Conservation (phyloP, 2,329 filamentous ascomycete species). For the Pseudogymnoascus sp. region DNA sequence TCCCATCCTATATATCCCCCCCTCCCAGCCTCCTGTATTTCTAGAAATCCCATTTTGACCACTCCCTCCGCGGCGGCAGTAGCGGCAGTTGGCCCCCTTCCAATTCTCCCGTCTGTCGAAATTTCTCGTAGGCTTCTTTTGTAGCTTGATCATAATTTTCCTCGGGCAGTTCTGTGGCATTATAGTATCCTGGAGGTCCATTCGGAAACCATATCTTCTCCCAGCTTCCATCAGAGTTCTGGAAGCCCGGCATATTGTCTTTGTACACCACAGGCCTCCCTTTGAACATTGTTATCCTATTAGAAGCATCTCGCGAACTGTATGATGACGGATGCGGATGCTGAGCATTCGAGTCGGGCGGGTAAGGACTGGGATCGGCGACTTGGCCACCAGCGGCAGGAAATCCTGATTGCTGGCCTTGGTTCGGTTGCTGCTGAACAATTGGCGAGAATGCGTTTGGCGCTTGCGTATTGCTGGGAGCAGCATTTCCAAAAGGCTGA, state of each 20-base stretch:
- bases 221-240: slow-evolving; percentile 45
- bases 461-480: slow-evolving; percentile 20
- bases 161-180: slow-evolving; percentile 52
- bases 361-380: slow-evolving; percentile 7
- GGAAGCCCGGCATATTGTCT: slow-evolving; percentile 39
- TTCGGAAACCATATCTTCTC: slow-evolving; percentile 65
- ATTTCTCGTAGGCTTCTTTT: slow-evolving; percentile 54
- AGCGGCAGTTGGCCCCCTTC: slow-evolving; percentile 64
- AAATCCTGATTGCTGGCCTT: neutral
- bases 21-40: neutral
- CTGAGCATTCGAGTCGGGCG: slow-evolving; percentile 1
- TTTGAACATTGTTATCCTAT: slow-evolving; percentile 51
- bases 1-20: slow-evolving; percentile 5
- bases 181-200: slow-evolving; percentile 56
- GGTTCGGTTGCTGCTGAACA: slow-evolving; percentile 13
- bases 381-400: neutral
- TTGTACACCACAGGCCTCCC: slow-evolving; percentile 55
- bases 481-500: slow-evolving; percentile 28
- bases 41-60: slow-evolving; percentile 65
- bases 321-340: slow-evolving; percentile 19
- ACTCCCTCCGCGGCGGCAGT: slow-evolving; percentile 70
- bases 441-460: slow-evolving; percentile 13
- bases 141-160: slow-evolving; percentile 52
- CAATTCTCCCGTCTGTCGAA: slow-evolving; percentile 60
- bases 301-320: slow-evolving; percentile 14